These are phyloP conservation scores for Jacaranda mimosifolia DNA, from an alignment of 257 asterid genomes.

Conservation along the genomic window DNA sequence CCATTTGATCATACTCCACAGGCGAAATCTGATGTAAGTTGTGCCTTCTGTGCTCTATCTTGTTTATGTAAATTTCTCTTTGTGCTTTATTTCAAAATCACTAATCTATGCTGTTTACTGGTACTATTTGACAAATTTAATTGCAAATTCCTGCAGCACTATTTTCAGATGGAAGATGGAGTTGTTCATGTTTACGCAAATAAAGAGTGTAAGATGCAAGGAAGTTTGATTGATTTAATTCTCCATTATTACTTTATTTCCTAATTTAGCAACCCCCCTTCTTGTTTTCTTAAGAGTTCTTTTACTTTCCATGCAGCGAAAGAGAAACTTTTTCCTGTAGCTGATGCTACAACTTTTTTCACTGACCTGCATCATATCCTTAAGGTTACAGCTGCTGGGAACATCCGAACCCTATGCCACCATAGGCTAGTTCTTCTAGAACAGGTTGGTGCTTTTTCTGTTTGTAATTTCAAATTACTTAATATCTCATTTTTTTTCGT, in stretches of 20 bases:
- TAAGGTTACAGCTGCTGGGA: constrained; percentile 78
- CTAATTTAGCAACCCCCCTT: not conserved
- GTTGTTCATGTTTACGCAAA: constrained; percentile 75
- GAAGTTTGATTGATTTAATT: not conserved
- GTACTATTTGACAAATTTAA: constrained; percentile 12
- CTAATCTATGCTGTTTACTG: not conserved
- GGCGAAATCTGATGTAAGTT: constrained; percentile 71
- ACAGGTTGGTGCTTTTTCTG: constrained; percentile 49
- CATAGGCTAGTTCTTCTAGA: constrained; percentile 80
- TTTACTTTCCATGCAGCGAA: constrained; percentile 50
- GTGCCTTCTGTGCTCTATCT: constrained; percentile 19
- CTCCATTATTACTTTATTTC: not conserved
- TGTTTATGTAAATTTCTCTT: not conserved
- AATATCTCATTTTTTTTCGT: not conserved
- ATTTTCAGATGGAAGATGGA: constrained; percentile 83
- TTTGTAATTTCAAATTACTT: constrained; percentile 16
- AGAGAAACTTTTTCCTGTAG: constrained; percentile 74
- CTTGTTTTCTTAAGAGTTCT: not conserved
- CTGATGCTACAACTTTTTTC: constrained; percentile 77
- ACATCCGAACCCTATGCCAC: constrained; percentile 73
- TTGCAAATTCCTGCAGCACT: constrained; percentile 59
- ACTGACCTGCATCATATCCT: constrained; percentile 79
- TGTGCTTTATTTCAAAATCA: constrained; percentile 3
- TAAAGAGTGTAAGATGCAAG: constrained; percentile 59
- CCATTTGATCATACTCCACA: constrained; percentile 66